Evolutionary conservation across 306 rosid species (phyloP).

Genomic region (Prunus campanulata): DNA sequence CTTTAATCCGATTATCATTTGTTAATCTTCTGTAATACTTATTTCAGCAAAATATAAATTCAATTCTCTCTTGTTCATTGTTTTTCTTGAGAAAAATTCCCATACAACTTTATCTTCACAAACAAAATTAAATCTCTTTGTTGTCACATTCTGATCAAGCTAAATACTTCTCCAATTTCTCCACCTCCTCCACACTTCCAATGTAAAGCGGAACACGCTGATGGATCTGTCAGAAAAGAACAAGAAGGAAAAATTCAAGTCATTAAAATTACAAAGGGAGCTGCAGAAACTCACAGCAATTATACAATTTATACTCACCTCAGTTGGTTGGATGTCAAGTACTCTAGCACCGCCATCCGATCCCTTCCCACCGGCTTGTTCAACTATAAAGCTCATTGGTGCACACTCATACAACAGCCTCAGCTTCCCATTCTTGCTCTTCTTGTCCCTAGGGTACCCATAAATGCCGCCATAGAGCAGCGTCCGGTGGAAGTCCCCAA

Average conservation of each 20-base stretch:
- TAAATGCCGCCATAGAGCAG: constrained; percentile 91
- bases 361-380: constrained; percentile 99
- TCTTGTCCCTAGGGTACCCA: constrained; percentile 92
- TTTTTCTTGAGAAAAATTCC: constrained; percentile 12
- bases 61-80: constrained; percentile 15
- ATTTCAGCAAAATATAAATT: neutral
- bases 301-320: constrained; percentile 43
- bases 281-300: neutral
- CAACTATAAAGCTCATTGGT: constrained; percentile 96
- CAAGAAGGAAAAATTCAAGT: neutral
- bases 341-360: constrained; percentile 84
- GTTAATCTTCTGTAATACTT: neutral
- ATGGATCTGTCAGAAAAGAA: constrained; percentile 59
- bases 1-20: neutral
- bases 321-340: constrained; percentile 80
- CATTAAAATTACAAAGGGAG: neutral
- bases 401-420: constrained; percentile 95
- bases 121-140: constrained; percentile 20
- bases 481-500: constrained; percentile 93
- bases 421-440: constrained; percentile 96
- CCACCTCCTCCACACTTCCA: constrained; percentile 89
- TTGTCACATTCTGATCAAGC: constrained; percentile 43
- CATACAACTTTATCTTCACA: constrained; percentile 21
- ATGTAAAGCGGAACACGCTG: constrained; percentile 93
- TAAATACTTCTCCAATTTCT: constrained; percentile 82